Conservation (phyloP, 1,284 basidiomycete species). For the Cutaneotrichosporon mucoides region DNA sequence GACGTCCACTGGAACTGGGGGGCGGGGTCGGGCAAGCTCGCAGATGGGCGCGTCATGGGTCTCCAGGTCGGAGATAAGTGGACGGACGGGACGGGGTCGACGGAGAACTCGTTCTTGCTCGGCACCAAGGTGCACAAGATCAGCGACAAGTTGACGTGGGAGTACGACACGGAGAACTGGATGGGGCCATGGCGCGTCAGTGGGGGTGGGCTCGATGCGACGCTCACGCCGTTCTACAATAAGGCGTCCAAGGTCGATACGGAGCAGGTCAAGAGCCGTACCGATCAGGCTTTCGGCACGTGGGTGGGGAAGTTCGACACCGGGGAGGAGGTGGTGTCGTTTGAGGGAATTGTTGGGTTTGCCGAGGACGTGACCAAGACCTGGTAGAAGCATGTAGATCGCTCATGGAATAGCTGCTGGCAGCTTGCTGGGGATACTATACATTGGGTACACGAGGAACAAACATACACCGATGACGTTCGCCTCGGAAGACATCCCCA, state of each 20-base stretch:
- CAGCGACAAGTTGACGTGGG: conserved; percentile 11
- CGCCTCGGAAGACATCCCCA: too few species aligned
- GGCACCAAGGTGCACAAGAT: conserved; percentile 12
- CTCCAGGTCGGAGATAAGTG: conserved; percentile 16
- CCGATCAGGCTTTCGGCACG: conserved; percentile 13
- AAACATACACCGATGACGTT: too few species aligned
- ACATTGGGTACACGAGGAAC: too few species aligned
- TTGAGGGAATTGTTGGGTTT: conserved; percentile 10
- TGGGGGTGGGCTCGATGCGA: conserved; percentile 13
- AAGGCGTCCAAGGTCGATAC: neutral
- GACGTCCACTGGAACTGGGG: conserved; percentile 18
- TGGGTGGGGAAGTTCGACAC: conserved; percentile 16
- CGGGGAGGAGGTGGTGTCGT: conserved; percentile 12
- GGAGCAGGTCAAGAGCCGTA: neutral
- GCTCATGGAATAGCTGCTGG: too few species aligned
- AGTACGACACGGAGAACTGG: conserved; percentile 9
- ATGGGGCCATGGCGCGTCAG: conserved; percentile 10
- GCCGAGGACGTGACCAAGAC: conserved; percentile 13
- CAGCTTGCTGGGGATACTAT: too few species aligned
- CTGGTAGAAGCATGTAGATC: too few species aligned
- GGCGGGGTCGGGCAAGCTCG: conserved; percentile 2
- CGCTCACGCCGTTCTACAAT: conserved; percentile 10
- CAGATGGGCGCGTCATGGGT: conserved; percentile 9
- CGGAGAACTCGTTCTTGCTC: conserved; percentile 14
- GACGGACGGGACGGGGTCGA: conserved; percentile 17